Evolutionary conservation across 768 basidiomycete species (phyloP).

Genomic region (Artomyces pyxidatus): DNA sequence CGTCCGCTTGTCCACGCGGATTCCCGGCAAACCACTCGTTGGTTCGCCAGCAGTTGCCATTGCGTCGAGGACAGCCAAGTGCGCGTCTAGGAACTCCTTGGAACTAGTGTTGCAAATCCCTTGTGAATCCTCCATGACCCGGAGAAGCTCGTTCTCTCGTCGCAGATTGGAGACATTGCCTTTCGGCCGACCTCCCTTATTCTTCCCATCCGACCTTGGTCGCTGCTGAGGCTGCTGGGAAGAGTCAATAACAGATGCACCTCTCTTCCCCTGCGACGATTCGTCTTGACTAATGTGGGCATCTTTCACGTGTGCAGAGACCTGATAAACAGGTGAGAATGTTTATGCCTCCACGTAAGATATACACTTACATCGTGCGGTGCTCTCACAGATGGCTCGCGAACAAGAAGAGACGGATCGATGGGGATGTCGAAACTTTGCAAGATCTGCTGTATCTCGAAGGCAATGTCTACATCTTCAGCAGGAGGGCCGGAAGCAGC

Average conservation of each 20-base stretch:
- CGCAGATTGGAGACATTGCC: slow-evolving; percentile 72
- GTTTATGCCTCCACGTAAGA: too few species aligned
- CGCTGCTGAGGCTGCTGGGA: slow-evolving; percentile 11
- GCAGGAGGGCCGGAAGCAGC: too few species aligned
- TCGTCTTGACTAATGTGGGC: too few species aligned
- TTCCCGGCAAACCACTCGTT: slow-evolving; percentile 61
- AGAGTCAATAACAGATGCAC: too few species aligned
- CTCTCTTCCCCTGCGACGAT: too few species aligned
- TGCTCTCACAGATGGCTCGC: too few species aligned
- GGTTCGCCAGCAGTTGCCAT: slow-evolving; percentile 55
- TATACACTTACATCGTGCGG: too few species aligned
- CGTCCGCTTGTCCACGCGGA: slow-evolving; percentile 69
- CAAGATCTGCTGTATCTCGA: too few species aligned
- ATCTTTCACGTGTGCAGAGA: too few species aligned
- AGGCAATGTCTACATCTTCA: too few species aligned
- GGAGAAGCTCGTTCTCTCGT: slow-evolving; percentile 72
- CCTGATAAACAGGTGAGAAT: too few species aligned
- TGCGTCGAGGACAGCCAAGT: slow-evolving; percentile 51
- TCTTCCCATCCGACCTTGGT: slow-evolving; percentile 10
- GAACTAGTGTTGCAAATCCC: slow-evolving; percentile 60
- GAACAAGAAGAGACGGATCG: slow-evolving; percentile 11
- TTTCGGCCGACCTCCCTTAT: slow-evolving; percentile 23
- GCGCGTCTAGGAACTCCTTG: slow-evolving; percentile 64
- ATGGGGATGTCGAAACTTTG: too few species aligned
- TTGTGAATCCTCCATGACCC: slow-evolving; percentile 53